phyloP scores from a whole-genome alignment of 2,329 filamentous ascomycete species.

The Fusarium avenaceum region DNA sequence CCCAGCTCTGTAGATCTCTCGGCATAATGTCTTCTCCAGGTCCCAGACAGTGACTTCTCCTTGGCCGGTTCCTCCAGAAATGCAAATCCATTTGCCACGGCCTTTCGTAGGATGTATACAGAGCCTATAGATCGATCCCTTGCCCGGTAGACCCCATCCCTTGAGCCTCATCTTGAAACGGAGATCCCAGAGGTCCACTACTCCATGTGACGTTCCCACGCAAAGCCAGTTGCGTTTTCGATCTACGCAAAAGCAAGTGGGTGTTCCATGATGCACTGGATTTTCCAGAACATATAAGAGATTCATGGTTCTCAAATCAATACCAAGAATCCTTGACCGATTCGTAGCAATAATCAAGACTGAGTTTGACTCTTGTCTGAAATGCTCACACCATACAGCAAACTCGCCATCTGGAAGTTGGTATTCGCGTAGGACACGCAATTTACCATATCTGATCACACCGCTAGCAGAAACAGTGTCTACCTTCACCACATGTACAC shows the following conservation, averaged over 20 bases:
- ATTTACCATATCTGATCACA: conserved; percentile 81
- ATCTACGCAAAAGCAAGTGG: conserved; percentile 92
- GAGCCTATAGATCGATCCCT: conserved; percentile 83
- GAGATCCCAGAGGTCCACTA: conserved; percentile 94
- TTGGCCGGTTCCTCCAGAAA: conserved; percentile 86
- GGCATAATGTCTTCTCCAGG: conserved; percentile 87
- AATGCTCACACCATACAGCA: conserved; percentile 93
- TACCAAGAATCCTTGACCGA: conserved; percentile 82
- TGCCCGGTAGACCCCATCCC: conserved; percentile 88
- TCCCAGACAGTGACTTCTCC: conserved; percentile 97
- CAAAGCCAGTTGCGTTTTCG: conserved; percentile 90
- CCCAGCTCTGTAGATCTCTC: conserved; percentile 85
- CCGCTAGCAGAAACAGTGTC: conserved; percentile 62
- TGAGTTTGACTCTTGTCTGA: conserved; percentile 84
- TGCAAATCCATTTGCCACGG: conserved; percentile 86
- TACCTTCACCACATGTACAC: conserved; percentile 90
- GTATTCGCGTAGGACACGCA: conserved; percentile 82
- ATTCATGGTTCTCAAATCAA: conserved; percentile 90
- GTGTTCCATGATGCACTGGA: conserved; percentile 89
- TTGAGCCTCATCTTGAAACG: conserved; percentile 91
- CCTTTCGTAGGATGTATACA: conserved; percentile 83
- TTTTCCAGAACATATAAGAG: conserved; percentile 85
- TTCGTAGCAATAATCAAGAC: conserved; percentile 89
- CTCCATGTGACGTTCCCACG: conserved; percentile 90
- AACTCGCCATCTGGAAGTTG: conserved; percentile 80